Evolutionary conservation across 257 asterid genomes (phyloP).

Genomic region (Solanum appendiculatum): DNA sequence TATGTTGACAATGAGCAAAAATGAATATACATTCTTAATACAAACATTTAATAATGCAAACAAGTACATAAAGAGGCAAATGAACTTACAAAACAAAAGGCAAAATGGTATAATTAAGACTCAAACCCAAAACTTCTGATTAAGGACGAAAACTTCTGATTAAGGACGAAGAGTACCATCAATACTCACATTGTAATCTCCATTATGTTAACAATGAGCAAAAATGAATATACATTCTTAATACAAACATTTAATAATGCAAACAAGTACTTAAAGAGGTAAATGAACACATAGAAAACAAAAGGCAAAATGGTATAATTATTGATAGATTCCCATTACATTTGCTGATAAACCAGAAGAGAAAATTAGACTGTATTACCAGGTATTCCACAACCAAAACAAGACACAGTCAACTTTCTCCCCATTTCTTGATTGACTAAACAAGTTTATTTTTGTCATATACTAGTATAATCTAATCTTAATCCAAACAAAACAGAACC

Average conservation of each 20-base stretch:
- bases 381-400: constrained; percentile 25
- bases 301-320: not conserved
- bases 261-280: not conserved
- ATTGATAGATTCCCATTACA: not conserved
- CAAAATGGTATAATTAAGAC: not conserved
- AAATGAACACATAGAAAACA: not conserved
- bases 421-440: not conserved
- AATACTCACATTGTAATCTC: too few species aligned
- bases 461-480: not conserved
- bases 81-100: not conserved
- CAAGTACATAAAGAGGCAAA: not conserved
- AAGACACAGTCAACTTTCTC: constrained; percentile 18
- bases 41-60: not conserved
- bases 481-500: constrained; percentile 8
- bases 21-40: not conserved
- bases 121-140: too few species aligned
- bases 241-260: not conserved
- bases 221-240: not conserved
- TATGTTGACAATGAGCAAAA: too few species aligned
- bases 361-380: constrained; percentile 9
- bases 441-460: not conserved
- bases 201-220: too few species aligned
- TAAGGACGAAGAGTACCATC: too few species aligned
- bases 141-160: too few species aligned
- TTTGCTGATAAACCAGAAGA: not conserved